Evolutionary conservation across 768 basidiomycete genomes (phyloP), one percentile per base, ranked within the genome.

Genomic region (Neoboletus subvelutipes): DNA sequence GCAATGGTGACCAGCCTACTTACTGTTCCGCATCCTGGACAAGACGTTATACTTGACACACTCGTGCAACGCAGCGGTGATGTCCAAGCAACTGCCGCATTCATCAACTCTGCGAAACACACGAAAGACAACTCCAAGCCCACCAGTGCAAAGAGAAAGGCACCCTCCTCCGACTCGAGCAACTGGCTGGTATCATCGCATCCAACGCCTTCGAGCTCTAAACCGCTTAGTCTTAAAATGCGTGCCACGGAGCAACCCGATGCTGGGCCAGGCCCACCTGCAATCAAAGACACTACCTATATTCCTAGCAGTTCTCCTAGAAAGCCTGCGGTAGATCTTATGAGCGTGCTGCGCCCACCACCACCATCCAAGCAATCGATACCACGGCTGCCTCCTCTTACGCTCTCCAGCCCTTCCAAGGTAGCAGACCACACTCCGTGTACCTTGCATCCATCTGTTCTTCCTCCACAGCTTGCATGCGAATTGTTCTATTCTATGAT

Each of bases 391-490:
- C 75, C 80, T n/a, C 90, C 90, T 7, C 70, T 92, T 29, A 80
- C 76, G 3, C 80, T 93, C 3, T 74, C 80, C 7, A 86, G 76
- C 45, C 83, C 90, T 18, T 71, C 76, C 18, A 75, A 90, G 72
- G 83, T 93, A 3, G 78, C 85, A 28, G 67, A 83, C 60, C 81
- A 92, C 66, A 87, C 83, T 0, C 87, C 92, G 0, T 91, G 88
- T 58, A 92, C 91, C 1, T 67, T 91, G 42, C 90, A 92, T 68
- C 71, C 75, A 18, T 83, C 85, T 13, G 67, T 88, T 22, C 79
- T 93, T 11, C 88, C 92, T 9, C 80, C 83, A 3, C 86, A 90
- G 46, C 80, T 93, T 18, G 91, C 92, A 0, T 90, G 82, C 67
- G 77, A 77, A 49, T 75, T 93, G 22, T 93, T 90, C 69, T 85